Percentiles rank a stretch among this genome's conserved stretches.
These are phyloP conservation scores for Talaromyces sp. DNA, from an alignment of 2,329 filamentous ascomycete genomes.

Conservation along the genomic window DNA sequence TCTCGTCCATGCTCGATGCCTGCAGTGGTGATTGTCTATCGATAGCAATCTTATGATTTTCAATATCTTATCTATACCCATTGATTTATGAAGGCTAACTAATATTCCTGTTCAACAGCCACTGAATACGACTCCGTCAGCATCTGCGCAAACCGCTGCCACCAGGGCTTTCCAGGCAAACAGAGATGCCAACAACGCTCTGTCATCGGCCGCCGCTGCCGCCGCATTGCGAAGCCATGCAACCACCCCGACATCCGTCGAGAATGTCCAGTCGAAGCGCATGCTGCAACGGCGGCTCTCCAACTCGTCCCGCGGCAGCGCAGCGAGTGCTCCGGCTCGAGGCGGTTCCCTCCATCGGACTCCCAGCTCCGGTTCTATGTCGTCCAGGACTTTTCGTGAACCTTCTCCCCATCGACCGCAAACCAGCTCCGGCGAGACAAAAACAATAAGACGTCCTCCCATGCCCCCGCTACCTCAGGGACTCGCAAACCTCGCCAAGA, in stretches of 20 bases:
- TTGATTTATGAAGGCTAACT: conserved; percentile 9
- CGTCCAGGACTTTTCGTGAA: conserved; percentile 78
- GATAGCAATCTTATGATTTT: background rate
- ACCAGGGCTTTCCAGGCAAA: conserved; percentile 72
- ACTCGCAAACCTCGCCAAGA: conserved; percentile 25
- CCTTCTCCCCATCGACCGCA: conserved; percentile 54
- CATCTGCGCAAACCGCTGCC: conserved; percentile 74
- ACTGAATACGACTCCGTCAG: conserved; percentile 59
- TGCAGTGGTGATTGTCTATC: background rate
- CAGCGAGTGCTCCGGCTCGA: conserved; percentile 35
- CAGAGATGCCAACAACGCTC: conserved; percentile 57
- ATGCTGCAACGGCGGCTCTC: conserved; percentile 69
- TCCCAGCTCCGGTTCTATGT: conserved; percentile 76
- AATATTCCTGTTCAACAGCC: conserved; percentile 44
- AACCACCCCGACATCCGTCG: conserved; percentile 71
- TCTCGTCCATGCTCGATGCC: background rate
- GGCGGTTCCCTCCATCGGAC: conserved; percentile 54
- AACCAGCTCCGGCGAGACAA: conserved; percentile 41
- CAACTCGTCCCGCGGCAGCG: conserved; percentile 59
- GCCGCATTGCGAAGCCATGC: conserved; percentile 75
- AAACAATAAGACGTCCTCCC: conserved; percentile 56
- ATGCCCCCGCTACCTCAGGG: conserved; percentile 67
- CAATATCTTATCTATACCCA: conserved; percentile 6
- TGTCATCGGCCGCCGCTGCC: conserved; percentile 82
- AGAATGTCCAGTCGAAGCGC: conserved; percentile 81